Evolutionary conservation across 129 eudicot species (phyloP), one percentile per base, ranked within the genome.

Genomic region (Ambrosia artemisiifolia): DNA sequence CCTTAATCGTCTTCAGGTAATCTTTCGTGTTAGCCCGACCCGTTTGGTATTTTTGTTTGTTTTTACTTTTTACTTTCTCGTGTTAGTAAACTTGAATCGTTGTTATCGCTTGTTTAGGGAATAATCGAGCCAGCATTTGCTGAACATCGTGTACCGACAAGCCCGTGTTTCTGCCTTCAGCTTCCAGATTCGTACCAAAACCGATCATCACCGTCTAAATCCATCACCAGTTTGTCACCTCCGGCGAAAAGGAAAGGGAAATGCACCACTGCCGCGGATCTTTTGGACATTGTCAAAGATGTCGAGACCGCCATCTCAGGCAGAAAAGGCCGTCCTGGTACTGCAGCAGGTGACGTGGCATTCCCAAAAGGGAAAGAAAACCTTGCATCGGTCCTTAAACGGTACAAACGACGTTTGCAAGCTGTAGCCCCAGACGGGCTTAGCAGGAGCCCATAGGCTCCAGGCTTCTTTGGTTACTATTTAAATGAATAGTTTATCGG

Each of bases 291-390:
- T 1, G 87, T 88, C n/a, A 94, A 94, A 69, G 90, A 94, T 54
- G 96, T 94, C 3, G 99, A 94, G 79, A 83, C 73, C 9, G 96
- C 97, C n/a, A 87, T 94, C 17, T 86, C 93, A 14, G 79, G 91
- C 69, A 76, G 93, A 12, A 94, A 94, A 79, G 99, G 99, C 11
- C 85, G 99, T 19, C 79, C 93, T 0, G 98, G 98, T 16, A 94
- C 98, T 19, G 98, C 99, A 33, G 97, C 99, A 5, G 97, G 97
- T 32, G 97, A 94, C 12, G 94, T 94, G 56, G 97, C 94, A 3
- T 94, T 94, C 56, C 99, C 99, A 3, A 86, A 87, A 81, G 97
- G 99, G 3, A 94, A 94, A 76, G 96, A 94, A 68, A 94, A 94
- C 61, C 79, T 94, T 53, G 93, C 91, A 6, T 90, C 99, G 2